Conservation (phyloP, 768 basidiomycete genomes). For the Chiua virens region DNA sequence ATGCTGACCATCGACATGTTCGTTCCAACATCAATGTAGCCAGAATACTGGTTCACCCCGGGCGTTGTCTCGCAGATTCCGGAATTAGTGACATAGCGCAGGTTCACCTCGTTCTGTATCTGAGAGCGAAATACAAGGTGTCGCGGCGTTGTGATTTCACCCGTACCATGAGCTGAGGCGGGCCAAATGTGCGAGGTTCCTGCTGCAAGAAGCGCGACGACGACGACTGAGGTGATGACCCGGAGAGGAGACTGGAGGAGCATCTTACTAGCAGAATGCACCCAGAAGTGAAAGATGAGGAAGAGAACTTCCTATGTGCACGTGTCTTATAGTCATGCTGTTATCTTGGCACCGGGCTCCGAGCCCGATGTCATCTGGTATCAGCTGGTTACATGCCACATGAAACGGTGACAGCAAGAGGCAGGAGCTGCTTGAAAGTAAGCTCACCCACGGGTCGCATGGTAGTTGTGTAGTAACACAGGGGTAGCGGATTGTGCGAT, state of each 20-base stretch:
- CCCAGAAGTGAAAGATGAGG: not conserved
- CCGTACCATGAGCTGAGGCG: not conserved
- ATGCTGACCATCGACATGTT: constrained; percentile 57
- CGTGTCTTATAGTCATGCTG: too few relatives aligned
- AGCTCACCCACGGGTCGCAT: too few relatives aligned
- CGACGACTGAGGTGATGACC: not conserved
- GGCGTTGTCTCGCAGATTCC: constrained; percentile 68
- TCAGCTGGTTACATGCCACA: too few relatives aligned
- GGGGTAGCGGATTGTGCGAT: too few relatives aligned
- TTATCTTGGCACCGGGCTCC: too few relatives aligned
- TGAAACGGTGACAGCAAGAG: too few relatives aligned
- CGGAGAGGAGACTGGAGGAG: not conserved
- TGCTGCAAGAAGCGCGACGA: not conserved
- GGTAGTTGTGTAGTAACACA: too few relatives aligned
- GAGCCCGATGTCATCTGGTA: too few relatives aligned
- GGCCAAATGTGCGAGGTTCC: not conserved
- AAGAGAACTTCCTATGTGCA: too few relatives aligned
- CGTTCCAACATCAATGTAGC: constrained; percentile 56
- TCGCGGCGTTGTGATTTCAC: not conserved
- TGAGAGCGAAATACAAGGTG: constrained; percentile 14
- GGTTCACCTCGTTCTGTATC: constrained; percentile 21
- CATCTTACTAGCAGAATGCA: constrained; percentile 14
- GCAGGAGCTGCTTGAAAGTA: too few relatives aligned
- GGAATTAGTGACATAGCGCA: constrained; percentile 57
- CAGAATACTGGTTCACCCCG: constrained; percentile 57